Evolutionary conservation across 257 asterid genomes (phyloP), one percentile per base, ranked within the genome.

Genomic region (Solanum medicagineum): DNA sequence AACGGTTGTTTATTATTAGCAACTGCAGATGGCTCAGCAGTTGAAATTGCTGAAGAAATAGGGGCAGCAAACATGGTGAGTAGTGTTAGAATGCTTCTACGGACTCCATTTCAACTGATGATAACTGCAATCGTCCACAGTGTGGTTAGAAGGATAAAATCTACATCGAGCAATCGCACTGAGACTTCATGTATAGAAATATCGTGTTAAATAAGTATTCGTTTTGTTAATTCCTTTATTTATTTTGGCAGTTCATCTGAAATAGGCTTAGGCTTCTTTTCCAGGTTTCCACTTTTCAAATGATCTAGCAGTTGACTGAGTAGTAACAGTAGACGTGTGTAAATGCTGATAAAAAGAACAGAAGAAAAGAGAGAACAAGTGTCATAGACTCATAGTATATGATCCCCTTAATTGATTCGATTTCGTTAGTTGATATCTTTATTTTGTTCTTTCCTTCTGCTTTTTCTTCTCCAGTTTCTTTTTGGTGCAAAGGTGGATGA

Each of bases 1-100:
- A 91, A 91, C 82, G 93, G 93, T 51, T 89, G 91, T 85, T 83
- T 91, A 83, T 87, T 91, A 86, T 89, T 89, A 85, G 93, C 92
- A 83, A 89, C 93, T 51, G 92, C 91, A 36, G 91, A 91, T 88
- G 93, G 92, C 79, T 87, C 92, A 80, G 89, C 92, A 22, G 83
- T 89, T 57, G 93, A 89, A 88, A 86, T 89, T 45, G 87, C 87
- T 84, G 92, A 88, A 89, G 92, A 91, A 87, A 87, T 91, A 63
- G 92, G 93, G 77, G 92, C 84, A 86, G 89, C 87, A 80, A 91
- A 91, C 90, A 89, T 89, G 93, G 93, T 91, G 87, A 45, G 59
- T 60, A 86, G 51, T 4, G 24, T 51, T 24, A 73, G 69, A 12
- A 42, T 6, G 22, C 53, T 44, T 54, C 20, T 81, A 19, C 22